Conservation (phyloP, 2,329 filamentous ascomycete species). For the Aspergillus sclerotialis region DNA sequence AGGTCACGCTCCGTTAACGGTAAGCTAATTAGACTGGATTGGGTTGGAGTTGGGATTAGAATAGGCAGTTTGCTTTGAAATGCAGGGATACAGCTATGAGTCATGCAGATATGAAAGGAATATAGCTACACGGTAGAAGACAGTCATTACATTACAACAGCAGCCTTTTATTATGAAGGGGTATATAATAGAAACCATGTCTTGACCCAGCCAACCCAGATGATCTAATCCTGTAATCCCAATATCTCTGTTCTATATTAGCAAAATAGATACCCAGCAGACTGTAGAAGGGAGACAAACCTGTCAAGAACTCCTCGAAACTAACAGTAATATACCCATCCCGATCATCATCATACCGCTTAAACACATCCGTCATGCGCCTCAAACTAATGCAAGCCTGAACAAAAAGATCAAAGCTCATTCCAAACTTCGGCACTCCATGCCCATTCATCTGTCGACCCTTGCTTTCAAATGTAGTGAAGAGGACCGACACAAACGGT, state of each 20-base stretch:
- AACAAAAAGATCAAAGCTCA: constrained; percentile 94
- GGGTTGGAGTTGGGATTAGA: no score
- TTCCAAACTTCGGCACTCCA: constrained; percentile 45
- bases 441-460: constrained; percentile 34
- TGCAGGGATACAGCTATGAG: no score
- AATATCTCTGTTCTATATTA: constrained; percentile 24
- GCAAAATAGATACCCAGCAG: background rate
- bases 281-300: constrained; percentile 22
- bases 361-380: constrained; percentile 98
- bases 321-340: constrained; percentile 85
- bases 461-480: constrained; percentile 73
- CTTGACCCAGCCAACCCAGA: no score
- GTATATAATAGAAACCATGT: constrained; percentile 9
- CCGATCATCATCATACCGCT: constrained; percentile 94
- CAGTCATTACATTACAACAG: background rate
- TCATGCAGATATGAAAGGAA: no score
- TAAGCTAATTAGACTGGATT: no score
- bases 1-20: no score
- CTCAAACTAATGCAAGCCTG: constrained; percentile 95
- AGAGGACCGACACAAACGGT: constrained; percentile 76
- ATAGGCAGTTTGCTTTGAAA: no score
- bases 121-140: no score
- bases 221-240: constrained; percentile 26
- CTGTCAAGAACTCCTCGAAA: constrained; percentile 73
- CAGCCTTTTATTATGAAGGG: constrained; percentile 3